Percentiles rank a stretch among this genome's conserved stretches.
phyloP scores from a whole-genome alignment of 805 yeast genomes.

The Scheffersomyces amazonensis region DNA sequence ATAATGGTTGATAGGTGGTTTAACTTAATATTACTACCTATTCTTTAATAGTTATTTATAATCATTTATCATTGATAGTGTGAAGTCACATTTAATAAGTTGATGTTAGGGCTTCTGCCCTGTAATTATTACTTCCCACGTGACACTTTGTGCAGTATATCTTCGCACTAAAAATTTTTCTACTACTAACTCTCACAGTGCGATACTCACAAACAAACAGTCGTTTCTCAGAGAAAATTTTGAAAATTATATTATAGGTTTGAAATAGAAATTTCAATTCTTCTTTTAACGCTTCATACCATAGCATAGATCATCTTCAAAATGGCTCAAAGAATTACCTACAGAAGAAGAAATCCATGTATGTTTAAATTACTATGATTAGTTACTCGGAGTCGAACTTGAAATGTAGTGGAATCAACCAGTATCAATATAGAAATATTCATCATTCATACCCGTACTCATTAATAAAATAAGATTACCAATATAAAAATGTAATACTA shows the following conservation, averaged over 20 bases:
- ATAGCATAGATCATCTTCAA: conserved; percentile 28
- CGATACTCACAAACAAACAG: neutral
- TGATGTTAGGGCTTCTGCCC: conserved; percentile 6
- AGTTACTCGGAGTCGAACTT: neutral
- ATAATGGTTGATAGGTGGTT: no score
- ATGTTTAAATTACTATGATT: conserved; percentile 19
- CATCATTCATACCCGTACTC: no score
- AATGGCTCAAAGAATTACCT: conserved; percentile 99
- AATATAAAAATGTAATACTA: no score
- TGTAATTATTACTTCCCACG: conserved; percentile 1
- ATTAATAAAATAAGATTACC: no score
- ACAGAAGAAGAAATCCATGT: conserved; percentile 98
- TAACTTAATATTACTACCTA: no score
- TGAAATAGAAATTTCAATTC: conserved; percentile 3
- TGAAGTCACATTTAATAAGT: neutral
- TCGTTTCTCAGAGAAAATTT: neutral
- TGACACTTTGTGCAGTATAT: conserved; percentile 2
- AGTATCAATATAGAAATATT: no score
- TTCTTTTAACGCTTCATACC: conserved; percentile 10
- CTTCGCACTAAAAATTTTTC: neutral
- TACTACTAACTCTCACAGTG: neutral
- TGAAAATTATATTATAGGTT: neutral
- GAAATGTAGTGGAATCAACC: neutral
- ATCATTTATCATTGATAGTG: no score
- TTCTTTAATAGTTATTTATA: no score